Conservation (phyloP, 441 rosid species). For the Adansonia madagascariensis region DNA sequence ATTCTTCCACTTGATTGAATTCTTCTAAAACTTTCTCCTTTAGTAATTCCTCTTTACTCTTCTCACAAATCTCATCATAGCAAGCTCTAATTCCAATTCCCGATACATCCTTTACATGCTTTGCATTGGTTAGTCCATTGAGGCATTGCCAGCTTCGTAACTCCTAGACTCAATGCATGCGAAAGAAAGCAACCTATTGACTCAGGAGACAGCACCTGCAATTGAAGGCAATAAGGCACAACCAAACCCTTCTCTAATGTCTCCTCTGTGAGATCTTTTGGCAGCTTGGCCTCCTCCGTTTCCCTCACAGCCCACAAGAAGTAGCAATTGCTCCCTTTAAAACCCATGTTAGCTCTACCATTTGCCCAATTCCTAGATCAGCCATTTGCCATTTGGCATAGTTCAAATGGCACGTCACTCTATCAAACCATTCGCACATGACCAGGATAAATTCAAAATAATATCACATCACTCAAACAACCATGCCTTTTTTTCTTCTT, state of each 20-base stretch:
- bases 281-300: too few species aligned
- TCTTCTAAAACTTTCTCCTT: slow-evolving; percentile 39
- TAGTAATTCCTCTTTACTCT: neutral
- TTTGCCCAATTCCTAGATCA: too few species aligned
- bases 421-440: too few species aligned
- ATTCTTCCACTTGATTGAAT: slow-evolving; percentile 44
- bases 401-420: too few species aligned
- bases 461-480: neutral
- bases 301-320: too few species aligned
- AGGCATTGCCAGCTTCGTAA: neutral
- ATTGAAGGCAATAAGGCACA: too few species aligned
- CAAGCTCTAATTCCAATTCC: neutral
- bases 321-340: too few species aligned
- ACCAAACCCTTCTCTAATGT: too few species aligned
- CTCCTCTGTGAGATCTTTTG: too few species aligned
- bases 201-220: neutral
- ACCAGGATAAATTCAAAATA: too few species aligned
- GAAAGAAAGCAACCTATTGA: neutral
- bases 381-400: too few species aligned
- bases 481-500: neutral
- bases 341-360: too few species aligned
- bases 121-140: neutral
- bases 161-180: neutral
- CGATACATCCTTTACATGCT: neutral
- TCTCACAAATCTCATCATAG: neutral